Evolutionary conservation across 2,329 filamentous ascomycete species (phyloP), one percentile per base, ranked within the genome.

Genomic region (Polychaeton citri): DNA sequence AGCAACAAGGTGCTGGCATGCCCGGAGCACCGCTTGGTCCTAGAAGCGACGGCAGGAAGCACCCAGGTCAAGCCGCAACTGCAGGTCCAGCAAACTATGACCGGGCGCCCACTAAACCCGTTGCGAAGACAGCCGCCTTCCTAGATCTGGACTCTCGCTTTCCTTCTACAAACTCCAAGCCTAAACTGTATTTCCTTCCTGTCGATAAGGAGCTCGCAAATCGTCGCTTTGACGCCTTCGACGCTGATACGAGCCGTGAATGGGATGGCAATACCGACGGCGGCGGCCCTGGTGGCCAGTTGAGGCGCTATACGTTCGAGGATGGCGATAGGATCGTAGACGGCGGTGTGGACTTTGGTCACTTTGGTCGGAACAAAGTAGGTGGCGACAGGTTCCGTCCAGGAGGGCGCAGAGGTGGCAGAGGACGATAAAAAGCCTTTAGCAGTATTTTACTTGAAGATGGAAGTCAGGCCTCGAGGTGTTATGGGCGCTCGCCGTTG

Each of bases 111-210:
- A 20, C 37, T 19, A 39, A 30, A 40, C 32, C 24, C 39, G 38
- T 28, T 28, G 21, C 46, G 32, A 7, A 47, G 36, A 33, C 37
- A 35, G 16, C 37, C 34, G 26, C 40, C 26, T 10, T 39, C 28
- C 42, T 65, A 41, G 69, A 69, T 0, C 61, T 80, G 5, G 73
- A 79, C 46, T 63, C 72, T 21, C 63, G 74, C 9, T 81, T 80
- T 55, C 55, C 59, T 31, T 74, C 64, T 13, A 81, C 77, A 0
- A 62, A 61, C 2, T 58, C 73, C 1, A 79, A 79, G 49, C 77
- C 77, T 1, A 72, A 73, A 43, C 57, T 81, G 10, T 81, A 80
- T 55, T 81, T 66, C 55, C 63, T 72, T 30, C 74, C 81, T 2
- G 81, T 85, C 1, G 55, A 74, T 0, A 68, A 74, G 5, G 71